Evolutionary conservation across 1,139 yeast genomes (phyloP), one percentile per base, ranked within the genome.

Genomic region (Scheffersomyces stambukii): DNA sequence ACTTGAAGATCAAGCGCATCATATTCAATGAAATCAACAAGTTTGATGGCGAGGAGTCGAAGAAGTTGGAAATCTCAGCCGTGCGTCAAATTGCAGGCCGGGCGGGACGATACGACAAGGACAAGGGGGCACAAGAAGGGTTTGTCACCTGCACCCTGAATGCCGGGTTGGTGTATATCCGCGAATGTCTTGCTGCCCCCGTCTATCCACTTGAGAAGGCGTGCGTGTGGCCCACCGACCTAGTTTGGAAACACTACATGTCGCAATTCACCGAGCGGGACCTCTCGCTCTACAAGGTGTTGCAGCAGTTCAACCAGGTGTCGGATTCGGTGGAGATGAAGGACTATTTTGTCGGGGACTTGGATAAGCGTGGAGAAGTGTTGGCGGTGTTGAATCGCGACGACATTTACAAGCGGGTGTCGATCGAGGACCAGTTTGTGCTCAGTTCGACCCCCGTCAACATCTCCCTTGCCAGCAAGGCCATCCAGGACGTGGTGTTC

Each of bases 71-170:
- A 0, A 60, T 72, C 4, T 80, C 94, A 0, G 78, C 81, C 32
- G 72, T 81, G 16, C 86, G 86, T 51, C 99, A 91, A 54, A 91
- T 91, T 40, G 97, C 94, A 3, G 99, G 99, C 1, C 66, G 99
- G 40, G 98, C 98, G 0, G 99, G 99, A 1, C 60, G 99, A 36
- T 91, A 63, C 46, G 52, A 62, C 20, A 48, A 50, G 14, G 55
- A 49, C 20, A 40, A 43, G 13, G 68, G 66, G 3, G 57, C 60
- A 24, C 59, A 53, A 54, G 72, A 65, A 31, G 93, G 94, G 0
- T 70, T 70, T 36, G 81, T 83, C 2, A 68, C 82, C 0, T 76
- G 88, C 0, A 57, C 76, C 33, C 54, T 58, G 11, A 35, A 46
- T 3, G 48, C 52, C 3, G 79, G 75, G 27, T 53, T 80, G 33